Evolutionary conservation across 2,329 filamentous ascomycete genomes (phyloP).

Genomic region (Trichophyton rubrum): DNA sequence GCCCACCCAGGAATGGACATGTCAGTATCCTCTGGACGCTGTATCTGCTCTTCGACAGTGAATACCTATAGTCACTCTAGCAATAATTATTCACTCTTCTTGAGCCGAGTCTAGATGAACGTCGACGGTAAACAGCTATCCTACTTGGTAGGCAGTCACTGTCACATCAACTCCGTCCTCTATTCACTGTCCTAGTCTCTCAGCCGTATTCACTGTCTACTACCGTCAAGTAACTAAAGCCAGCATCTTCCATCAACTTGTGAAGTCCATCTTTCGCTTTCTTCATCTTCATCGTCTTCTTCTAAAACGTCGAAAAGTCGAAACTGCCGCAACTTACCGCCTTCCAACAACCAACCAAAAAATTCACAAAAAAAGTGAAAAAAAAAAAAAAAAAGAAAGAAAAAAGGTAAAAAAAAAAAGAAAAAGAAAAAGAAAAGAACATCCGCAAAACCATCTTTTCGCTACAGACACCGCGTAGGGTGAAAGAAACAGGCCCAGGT

Average conservation of each 20-base stretch:
- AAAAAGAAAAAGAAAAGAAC: not conserved
- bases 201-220: not conserved
- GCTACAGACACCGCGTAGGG: not conserved
- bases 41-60: not conserved
- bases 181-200: not conserved
- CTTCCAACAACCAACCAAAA: not conserved
- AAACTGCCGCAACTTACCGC: conserved; percentile 1
- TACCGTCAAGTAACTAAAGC: not conserved
- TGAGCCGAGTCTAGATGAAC: not conserved
- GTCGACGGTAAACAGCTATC: not conserved
- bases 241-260: too few species aligned
- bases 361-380: not conserved
- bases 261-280: too few species aligned
- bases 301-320: not conserved
- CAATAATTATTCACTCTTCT: not conserved
- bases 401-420: not conserved
- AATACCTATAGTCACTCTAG: not conserved
- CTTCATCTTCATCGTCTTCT: too few species aligned
- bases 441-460: not conserved
- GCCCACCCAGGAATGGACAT: too few species aligned
- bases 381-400: too few species aligned
- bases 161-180: not conserved
- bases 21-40: not conserved
- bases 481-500: not conserved
- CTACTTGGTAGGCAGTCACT: not conserved